Percentiles rank a stretch among this genome's conserved stretches.
Evolutionary conservation across 441 rosid genomes (phyloP).

Genomic region (Omphalea diandra): DNA sequence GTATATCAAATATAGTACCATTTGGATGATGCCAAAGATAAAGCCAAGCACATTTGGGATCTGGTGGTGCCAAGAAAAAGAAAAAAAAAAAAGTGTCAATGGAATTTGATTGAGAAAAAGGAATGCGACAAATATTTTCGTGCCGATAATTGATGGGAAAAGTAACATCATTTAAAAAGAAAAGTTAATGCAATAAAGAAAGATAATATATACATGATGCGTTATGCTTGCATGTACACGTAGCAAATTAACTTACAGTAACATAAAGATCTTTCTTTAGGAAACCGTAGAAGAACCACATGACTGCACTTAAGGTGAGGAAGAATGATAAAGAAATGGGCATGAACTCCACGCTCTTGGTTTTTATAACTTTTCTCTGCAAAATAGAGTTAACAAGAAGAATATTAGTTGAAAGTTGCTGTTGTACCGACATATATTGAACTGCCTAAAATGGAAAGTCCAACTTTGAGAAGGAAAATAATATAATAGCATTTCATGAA

Average conservation of each 20-base stretch:
- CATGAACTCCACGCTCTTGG: constrained; percentile 90
- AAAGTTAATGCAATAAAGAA: neutral
- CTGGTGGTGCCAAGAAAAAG: constrained; percentile 30
- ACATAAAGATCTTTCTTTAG: constrained; percentile 56
- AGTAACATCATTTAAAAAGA: neutral
- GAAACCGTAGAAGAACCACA: constrained; percentile 85
- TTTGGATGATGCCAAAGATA: constrained; percentile 62
- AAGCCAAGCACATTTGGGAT: constrained; percentile 75
- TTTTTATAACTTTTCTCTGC: constrained; percentile 75
- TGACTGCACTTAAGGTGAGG: constrained; percentile 77
- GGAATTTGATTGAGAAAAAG: neutral
- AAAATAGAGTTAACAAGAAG: neutral
- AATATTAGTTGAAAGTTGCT: neutral
- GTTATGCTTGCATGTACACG: too few species aligned
- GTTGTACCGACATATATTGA: too few species aligned
- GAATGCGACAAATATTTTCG: neutral
- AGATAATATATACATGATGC: neutral
- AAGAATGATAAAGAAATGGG: constrained; percentile 68
- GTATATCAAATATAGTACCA: constrained; percentile 64
- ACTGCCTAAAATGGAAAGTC: too few species aligned
- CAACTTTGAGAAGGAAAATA: too few species aligned
- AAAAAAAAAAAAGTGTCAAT: too few species aligned
- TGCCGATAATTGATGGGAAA: neutral
- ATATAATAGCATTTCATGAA: too few species aligned
- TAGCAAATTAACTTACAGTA: constrained; percentile 55